Base-by-base conservation (phyloP, 768 basidiomycete genomes). In the Serendipita sp. region DNA sequence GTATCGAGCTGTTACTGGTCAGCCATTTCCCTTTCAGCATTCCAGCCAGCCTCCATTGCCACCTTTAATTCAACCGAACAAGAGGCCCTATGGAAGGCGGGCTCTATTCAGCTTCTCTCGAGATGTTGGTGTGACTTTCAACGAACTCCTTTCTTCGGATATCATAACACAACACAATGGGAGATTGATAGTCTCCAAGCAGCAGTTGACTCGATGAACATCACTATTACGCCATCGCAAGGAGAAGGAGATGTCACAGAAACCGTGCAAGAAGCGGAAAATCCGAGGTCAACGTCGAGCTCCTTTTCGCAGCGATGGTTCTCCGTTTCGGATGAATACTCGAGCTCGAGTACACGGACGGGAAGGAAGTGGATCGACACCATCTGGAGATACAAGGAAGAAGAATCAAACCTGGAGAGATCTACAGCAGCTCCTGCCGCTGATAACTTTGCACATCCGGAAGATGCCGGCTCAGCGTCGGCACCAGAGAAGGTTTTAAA, bases 1-100 rank as follows among this genome's bases (percentile, higher is more conserved):
- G 77, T 89, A 66, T 87, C 90, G 15, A 87, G 90, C 16, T 92
- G 90, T 72, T 91, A 91, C 73, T 91, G 90, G 90, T 60, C 87
- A 88, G 66, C 87, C 91, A 34, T 82, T 89, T 64, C 68, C 81
- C 85, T 27, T 72, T 83, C 53, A 80, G n/a, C 58, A 63, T 40
- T 62, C 68, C 15, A 48, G 68, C 16, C 34, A 34, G 50, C 36
- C 29, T 66, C 48, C 60, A 66, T 15, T 88, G 86, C 71, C 78
- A 80, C 1, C 80, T 86, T 40, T 86, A 86, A 2, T 72, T 88
- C 63, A 53, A 82, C 91, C 58, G 82, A 80, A 31, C 78, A 87
- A 2, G 77, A 79, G 2, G 89, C 91, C 68, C 82, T 15, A 88
- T 86, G 70, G 79, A 80, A 1, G 80, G 86, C 40, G 86, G 86